Conservation (phyloP, 2,329 filamentous ascomycete genomes). For the Lecanosticta acicola region DNA sequence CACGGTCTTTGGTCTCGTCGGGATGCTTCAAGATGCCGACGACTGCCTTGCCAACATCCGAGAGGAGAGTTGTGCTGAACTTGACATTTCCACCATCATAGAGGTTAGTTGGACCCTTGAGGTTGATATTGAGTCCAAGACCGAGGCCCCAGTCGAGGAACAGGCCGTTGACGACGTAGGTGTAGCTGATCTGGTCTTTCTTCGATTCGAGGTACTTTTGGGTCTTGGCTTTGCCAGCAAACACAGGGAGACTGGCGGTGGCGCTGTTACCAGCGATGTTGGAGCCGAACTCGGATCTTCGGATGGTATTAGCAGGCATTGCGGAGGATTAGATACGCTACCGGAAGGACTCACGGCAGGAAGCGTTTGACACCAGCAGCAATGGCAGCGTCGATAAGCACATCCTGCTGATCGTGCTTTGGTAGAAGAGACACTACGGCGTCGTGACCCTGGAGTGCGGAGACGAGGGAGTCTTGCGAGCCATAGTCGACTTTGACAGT, state of each 20-base stretch:
- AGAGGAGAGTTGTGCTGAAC: slow-evolving; percentile 30
- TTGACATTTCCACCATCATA: slow-evolving; percentile 34
- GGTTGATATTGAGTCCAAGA: slow-evolving; percentile 33
- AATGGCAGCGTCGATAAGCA: slow-evolving; percentile 39
- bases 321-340: slow-evolving; percentile 32
- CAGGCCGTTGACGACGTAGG: slow-evolving; percentile 29
- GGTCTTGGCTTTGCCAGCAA: slow-evolving; percentile 32
- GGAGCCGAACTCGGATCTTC: slow-evolving; percentile 38
- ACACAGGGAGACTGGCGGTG: slow-evolving; percentile 33
- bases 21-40: slow-evolving; percentile 31
- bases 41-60: slow-evolving; percentile 32
- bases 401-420: slow-evolving; percentile 9
- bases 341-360: slow-evolving; percentile 38
- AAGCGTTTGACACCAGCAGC: slow-evolving; percentile 36
- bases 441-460: slow-evolving; percentile 35
- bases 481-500: slow-evolving; percentile 44
- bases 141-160: slow-evolving; percentile 38
- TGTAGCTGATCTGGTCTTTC: slow-evolving; percentile 30
- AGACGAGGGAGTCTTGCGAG: slow-evolving; percentile 34
- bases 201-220: slow-evolving; percentile 33
- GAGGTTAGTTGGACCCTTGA: slow-evolving; percentile 30
- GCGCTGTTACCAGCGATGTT: slow-evolving; percentile 32
- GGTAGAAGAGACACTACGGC: slow-evolving; percentile 27
- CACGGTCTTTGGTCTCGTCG: slow-evolving; percentile 33
- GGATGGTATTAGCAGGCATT: slow-evolving; percentile 26